Evolutionary conservation across 2,329 filamentous ascomycete genomes (phyloP), one percentile per base, ranked within the genome.

Genomic region (Orbilia oligospora): DNA sequence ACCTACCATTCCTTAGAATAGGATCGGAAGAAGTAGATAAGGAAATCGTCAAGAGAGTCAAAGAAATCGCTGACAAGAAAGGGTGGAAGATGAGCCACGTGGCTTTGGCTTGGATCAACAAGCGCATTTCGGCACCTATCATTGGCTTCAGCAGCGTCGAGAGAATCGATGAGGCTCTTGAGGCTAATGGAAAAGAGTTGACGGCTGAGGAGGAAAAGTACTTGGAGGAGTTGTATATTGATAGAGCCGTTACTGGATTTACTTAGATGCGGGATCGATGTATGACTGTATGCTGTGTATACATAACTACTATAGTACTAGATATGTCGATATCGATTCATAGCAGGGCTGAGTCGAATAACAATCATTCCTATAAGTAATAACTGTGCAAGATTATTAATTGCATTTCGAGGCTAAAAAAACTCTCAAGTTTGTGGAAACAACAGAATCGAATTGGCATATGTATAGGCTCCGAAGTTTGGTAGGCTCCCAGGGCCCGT

Each of bases 81-180:
- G 87, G 86, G 0, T 86, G 88, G 82, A 88, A 86, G 80, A 92
- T 92, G 87, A 88, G 88, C 53, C 88, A 91, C 71, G 88, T 92
- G 20, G 87, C 89, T 0, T 86, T 90, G 69, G 90, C 89, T 1
- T 92, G 91, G 91, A 87, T 87, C 71, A 84, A 88, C 80, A 86
- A 87, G 80, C 85, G 87, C 53, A 86, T 87, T 5, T 83, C 86
- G 24, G 88, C 86, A 80, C 90, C 89, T 0, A 91, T 92, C 75
- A 85, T 91, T 67, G 90, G 91, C 0, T 85, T 92, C 80, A 88
- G 86, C 79, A 91, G 86, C 67, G 85, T 87, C 38, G 85, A 86
- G 72, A 85, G 90, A n/a, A 87, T 92, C 53, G 88, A 90, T 41
- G 89, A 92, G 84, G 88, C 89, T 0, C 85, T 90, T 18, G 84